Evolutionary conservation across 129 eudicot species (phyloP).

Genomic region (Rutidosis leptorrhynchoides): DNA sequence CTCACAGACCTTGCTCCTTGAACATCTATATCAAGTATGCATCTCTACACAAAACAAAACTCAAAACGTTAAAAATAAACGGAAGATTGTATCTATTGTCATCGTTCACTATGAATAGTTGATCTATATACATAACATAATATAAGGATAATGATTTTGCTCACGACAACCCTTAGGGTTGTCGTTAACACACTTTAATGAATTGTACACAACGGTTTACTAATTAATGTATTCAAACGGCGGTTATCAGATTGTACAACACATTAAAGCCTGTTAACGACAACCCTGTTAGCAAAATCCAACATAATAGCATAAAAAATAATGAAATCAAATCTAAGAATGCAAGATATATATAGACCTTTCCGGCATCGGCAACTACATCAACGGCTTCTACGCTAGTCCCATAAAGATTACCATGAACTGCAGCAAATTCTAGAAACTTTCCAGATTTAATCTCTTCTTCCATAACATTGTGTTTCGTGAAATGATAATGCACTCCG

Average conservation of each 20-base stretch:
- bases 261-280: no score
- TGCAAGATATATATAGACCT: slow-evolving; percentile 42
- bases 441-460: slow-evolving; percentile 62
- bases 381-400: slow-evolving; percentile 91
- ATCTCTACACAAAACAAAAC: slow-evolving; percentile 66
- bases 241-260: no score
- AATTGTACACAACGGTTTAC: no score
- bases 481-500: slow-evolving; percentile 86
- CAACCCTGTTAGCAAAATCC: no score
- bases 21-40: slow-evolving; percentile 97
- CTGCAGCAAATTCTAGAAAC: slow-evolving; percentile 85
- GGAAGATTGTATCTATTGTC: not conserved
- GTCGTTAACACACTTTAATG: no score
- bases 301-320: not conserved
- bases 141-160: no score
- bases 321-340: not conserved
- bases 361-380: slow-evolving; percentile 82
- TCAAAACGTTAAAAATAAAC: slow-evolving; percentile 5
- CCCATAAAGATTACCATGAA: slow-evolving; percentile 95
- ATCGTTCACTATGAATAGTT: not conserved
- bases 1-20: slow-evolving; percentile 97
- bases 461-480: slow-evolving; percentile 70
- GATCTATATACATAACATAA: not conserved
- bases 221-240: not conserved
- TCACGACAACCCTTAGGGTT: no score